These are phyloP conservation scores for Lentithecium fluviatile DNA, from an alignment of 495 filamentous ascomycete species.

Conservation along the genomic window DNA sequence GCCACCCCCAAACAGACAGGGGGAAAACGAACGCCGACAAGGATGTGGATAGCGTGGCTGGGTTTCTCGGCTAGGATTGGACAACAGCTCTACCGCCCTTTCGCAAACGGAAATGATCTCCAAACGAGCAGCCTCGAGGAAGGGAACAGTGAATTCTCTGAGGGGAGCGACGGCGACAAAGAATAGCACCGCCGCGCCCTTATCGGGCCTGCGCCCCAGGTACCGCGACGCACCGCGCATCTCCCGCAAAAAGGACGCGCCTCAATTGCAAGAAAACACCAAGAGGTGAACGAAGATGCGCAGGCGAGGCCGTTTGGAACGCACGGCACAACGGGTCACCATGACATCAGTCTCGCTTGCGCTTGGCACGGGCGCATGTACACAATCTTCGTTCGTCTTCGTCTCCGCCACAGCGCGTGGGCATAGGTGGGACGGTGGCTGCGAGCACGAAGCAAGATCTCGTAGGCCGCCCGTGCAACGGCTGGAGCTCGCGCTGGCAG, in stretches of 20 bases:
- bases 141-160: slow-evolving; percentile 1
- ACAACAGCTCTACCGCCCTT: slow-evolving; percentile 9
- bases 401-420: slow-evolving; percentile 3
- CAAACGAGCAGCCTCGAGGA: slow-evolving; percentile 1
- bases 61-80: background rate
- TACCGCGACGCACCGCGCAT: background rate
- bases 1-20: background rate
- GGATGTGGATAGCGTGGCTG: background rate
- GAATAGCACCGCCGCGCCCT: slow-evolving; percentile 1
- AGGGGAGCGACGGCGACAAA: background rate
- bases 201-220: slow-evolving; percentile 7
- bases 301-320: no score
- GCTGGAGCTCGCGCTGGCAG: no score
- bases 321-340: background rate
- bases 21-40: background rate
- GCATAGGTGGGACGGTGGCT: background rate
- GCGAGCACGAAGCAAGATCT: background rate
- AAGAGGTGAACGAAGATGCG: no score
- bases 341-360: slow-evolving; percentile 1
- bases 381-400: background rate
- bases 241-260: background rate
- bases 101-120: slow-evolving; percentile 10
- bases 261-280: slow-evolving; percentile 1
- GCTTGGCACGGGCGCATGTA: slow-evolving; percentile 3
- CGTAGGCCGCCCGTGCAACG: no score